Evolutionary conservation across 2,329 filamentous ascomycete species (phyloP).

Genomic region (Colletotrichum sp.): DNA sequence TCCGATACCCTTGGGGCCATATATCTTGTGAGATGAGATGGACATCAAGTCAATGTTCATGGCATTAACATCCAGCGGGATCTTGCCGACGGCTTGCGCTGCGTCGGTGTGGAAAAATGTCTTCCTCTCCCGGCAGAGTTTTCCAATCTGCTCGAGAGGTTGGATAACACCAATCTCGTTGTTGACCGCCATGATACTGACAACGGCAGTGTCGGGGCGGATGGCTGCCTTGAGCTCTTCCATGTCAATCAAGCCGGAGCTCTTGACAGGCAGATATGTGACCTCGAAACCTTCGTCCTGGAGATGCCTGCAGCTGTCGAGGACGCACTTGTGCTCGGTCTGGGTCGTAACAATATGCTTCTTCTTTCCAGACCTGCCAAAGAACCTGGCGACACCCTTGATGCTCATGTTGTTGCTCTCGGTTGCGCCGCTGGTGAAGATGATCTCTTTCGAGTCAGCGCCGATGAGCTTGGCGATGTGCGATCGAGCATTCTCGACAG

Average conservation of each 20-base stretch:
- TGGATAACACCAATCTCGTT: conserved; percentile 99
- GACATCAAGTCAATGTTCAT: conserved; percentile 99
- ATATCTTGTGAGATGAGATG: conserved; percentile 98
- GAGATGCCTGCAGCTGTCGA: conserved; percentile 95
- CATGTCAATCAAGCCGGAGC: conserved; percentile 84
- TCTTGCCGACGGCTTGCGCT: conserved; percentile 98
- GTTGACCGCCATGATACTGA: conserved; percentile 99
- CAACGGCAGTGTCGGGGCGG: conserved; percentile 85
- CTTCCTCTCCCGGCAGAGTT: conserved; percentile 88
- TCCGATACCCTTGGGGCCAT: conserved; percentile 95
- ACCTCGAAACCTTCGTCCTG: conserved; percentile 97
- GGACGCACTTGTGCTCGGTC: conserved; percentile 98
- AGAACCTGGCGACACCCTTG: conserved; percentile 96
- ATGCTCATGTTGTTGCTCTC: conserved; percentile 99
- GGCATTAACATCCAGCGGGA: conserved; percentile 93
- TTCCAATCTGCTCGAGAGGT: conserved; percentile 90
- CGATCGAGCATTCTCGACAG: conserved; percentile 83
- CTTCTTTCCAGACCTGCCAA: conserved; percentile 92
- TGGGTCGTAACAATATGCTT: conserved; percentile 97
- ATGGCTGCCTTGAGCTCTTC: conserved; percentile 87
- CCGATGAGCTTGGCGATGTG: conserved; percentile 88
- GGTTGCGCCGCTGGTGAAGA: conserved; percentile 97
- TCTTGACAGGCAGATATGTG: conserved; percentile 93
- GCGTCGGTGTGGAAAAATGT: conserved; percentile 98
- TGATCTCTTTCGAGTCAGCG: conserved; percentile 96